phyloP scores from a whole-genome alignment of 139 green algal species.

The Chlorella sorokiniana region DNA sequence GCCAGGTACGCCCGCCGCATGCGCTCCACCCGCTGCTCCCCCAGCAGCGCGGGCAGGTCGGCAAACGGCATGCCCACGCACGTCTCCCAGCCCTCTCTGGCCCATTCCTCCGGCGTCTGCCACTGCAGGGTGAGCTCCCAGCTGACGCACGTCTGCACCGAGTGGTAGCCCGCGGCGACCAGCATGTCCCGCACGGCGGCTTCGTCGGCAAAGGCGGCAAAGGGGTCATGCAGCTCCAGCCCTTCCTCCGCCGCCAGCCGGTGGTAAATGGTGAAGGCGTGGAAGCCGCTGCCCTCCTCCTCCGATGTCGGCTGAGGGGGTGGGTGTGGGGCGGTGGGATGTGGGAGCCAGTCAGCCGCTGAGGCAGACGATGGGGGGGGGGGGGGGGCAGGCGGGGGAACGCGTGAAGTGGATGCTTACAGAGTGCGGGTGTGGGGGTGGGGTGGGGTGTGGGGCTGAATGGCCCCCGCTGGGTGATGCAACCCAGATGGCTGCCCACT shows the following conservation, averaged over 20 bases:
- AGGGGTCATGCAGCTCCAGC: not conserved
- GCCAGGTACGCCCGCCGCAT: conserved; percentile 7
- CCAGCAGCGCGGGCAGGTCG: conserved; percentile 22
- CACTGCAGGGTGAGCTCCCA: not conserved
- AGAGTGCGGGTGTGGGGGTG: too few relatives aligned
- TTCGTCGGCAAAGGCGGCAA: not conserved
- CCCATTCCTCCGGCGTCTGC: not conserved
- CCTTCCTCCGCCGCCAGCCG: not conserved
- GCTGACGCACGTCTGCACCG: not conserved
- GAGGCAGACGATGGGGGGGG: too few relatives aligned
- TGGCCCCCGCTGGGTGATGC: too few relatives aligned
- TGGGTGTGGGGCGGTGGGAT: too few relatives aligned
- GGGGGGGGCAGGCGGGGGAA: too few relatives aligned
- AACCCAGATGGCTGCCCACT: too few relatives aligned
- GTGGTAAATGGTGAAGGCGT: not conserved
- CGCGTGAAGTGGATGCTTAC: too few relatives aligned
- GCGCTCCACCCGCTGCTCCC: conserved; percentile 10
- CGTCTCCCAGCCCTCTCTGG: not conserved
- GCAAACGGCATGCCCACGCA: conserved; percentile 13
- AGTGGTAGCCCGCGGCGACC: not conserved
- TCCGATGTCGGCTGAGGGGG: too few relatives aligned
- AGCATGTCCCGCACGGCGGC: not conserved
- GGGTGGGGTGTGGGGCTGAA: too few relatives aligned
- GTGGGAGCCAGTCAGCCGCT: not conserved
- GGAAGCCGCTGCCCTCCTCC: not conserved